These are phyloP conservation scores for Amanita pseudoporphyria DNA, from an alignment of 768 basidiomycete species.

Conservation along the genomic window DNA sequence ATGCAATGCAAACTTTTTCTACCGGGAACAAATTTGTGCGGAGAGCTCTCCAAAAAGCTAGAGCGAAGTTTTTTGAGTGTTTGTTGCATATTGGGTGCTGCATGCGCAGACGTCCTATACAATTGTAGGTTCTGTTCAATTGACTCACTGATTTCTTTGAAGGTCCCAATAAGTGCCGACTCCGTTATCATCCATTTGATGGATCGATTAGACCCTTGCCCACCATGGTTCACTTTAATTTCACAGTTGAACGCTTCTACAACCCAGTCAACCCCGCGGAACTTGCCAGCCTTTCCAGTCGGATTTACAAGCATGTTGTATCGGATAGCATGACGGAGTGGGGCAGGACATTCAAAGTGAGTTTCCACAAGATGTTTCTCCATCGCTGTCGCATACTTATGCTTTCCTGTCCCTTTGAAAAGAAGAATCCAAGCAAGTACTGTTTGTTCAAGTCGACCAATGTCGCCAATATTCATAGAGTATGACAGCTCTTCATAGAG, in stretches of 20 bases:
- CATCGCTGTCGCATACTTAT: slow-evolving; percentile 15
- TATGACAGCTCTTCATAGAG: slow-evolving; percentile 23
- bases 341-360: not conserved
- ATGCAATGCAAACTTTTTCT: slow-evolving; percentile 9
- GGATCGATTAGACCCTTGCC: slow-evolving; percentile 9
- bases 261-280: slow-evolving; percentile 18
- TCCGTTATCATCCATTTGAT: slow-evolving; percentile 11
- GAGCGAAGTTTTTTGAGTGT: slow-evolving; percentile 12
- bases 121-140: slow-evolving; percentile 18
- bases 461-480: slow-evolving; percentile 19
- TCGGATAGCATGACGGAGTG: not conserved
- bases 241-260: slow-evolving; percentile 26
- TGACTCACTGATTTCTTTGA: slow-evolving; percentile 10
- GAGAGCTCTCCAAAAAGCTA: slow-evolving; percentile 5
- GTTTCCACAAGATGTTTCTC: not conserved
- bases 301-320: slow-evolving; percentile 10
- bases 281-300: slow-evolving; percentile 8
- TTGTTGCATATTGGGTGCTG: slow-evolving; percentile 16
- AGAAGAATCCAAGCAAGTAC: slow-evolving; percentile 14
- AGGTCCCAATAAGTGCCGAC: slow-evolving; percentile 19
- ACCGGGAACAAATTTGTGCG: slow-evolving; percentile 9
- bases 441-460: slow-evolving; percentile 13
- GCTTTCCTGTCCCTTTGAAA: slow-evolving; percentile 17
- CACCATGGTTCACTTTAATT: slow-evolving; percentile 11
- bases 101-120: slow-evolving; percentile 14